These are phyloP conservation scores for Parasarocladium wereldwijsianum DNA, from an alignment of 2,329 filamentous ascomycete species.

Conservation along the genomic window DNA sequence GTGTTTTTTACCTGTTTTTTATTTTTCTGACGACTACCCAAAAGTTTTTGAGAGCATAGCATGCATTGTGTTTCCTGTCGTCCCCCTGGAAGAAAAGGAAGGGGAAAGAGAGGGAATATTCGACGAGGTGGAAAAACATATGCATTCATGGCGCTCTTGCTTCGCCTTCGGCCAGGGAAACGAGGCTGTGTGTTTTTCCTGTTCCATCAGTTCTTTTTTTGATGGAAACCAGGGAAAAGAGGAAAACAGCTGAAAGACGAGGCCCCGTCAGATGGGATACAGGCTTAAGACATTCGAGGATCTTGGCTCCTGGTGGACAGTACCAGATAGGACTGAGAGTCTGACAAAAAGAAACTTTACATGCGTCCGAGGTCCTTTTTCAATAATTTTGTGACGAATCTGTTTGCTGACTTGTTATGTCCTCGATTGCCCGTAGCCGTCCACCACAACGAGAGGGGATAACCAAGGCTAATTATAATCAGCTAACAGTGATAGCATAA, in stretches of 20 bases:
- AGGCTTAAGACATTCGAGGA: conserved; percentile 3
- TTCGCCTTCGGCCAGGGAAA: conserved; percentile 2
- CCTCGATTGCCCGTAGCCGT: no score
- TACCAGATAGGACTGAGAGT: conserved; percentile 11
- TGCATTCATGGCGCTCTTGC: conserved; percentile 4
- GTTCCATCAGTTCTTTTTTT: no score
- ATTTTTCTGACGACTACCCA: conserved; percentile 3
- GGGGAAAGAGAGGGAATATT: conserved; percentile 10
- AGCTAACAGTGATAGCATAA: no score
- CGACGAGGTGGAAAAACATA: conserved; percentile 8
- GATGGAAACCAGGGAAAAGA: no score
- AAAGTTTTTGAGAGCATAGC: no score
- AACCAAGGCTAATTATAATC: no score
- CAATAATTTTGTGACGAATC: no score
- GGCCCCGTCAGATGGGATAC: conserved; percentile 3
- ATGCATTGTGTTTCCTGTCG: no score
- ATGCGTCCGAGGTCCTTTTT: no score
- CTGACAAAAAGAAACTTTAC: conserved; percentile 1
- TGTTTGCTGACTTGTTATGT: no score
- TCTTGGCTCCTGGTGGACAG: conserved; percentile 3
- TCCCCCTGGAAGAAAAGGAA: conserved; percentile 9
- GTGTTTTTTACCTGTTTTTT: conserved; percentile 5
- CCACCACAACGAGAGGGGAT: no score
- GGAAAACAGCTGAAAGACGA: neutral
- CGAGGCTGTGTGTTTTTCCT: neutral